Percentiles rank a stretch among this genome's conserved stretches.
Evolutionary conservation across 2,329 filamentous ascomycete species (phyloP).

Genomic region (Trichoderma brevicompactum): DNA sequence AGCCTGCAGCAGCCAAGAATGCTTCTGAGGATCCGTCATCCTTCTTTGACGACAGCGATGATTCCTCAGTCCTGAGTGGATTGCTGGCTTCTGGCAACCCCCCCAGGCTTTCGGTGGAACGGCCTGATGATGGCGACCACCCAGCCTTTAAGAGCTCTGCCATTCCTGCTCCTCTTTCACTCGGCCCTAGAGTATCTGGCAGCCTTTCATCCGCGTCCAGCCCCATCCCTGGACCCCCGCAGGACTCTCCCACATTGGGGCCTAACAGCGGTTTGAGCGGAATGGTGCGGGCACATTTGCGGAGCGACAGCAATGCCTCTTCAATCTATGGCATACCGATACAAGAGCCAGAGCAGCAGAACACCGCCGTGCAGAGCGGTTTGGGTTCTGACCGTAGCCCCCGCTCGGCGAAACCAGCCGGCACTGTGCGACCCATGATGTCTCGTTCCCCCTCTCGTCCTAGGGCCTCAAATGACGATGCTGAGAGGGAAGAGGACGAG

Average conservation of each 20-base stretch:
- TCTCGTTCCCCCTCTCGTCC: conserved; percentile 27
- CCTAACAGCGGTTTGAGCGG: conserved; percentile 72
- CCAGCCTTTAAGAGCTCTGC: conserved; percentile 57
- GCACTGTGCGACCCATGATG: neutral
- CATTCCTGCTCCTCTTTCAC: conserved; percentile 49
- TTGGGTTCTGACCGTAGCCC: neutral
- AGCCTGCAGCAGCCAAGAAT: conserved; percentile 39
- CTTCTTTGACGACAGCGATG: conserved; percentile 53
- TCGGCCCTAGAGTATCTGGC: conserved; percentile 36
- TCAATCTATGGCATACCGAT: conserved; percentile 66
- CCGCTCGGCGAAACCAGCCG: neutral
- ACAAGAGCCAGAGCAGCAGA: conserved; percentile 18
- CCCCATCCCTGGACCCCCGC: conserved; percentile 36
- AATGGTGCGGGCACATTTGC: conserved; percentile 82
- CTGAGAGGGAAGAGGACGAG: conserved; percentile 61
- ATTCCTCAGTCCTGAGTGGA: conserved; percentile 36
- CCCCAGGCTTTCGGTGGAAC: conserved; percentile 48
- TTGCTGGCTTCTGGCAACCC: conserved; percentile 29
- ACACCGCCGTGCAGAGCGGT: neutral
- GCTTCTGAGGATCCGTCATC: conserved; percentile 45
- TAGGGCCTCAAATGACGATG: conserved; percentile 11
- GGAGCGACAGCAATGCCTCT: conserved; percentile 79
- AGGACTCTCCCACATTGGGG: conserved; percentile 80
- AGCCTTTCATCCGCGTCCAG: conserved; percentile 10
- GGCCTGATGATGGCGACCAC: conserved; percentile 58